Conservation (phyloP, 768 basidiomycete species). For the Clitopilus passeckerianus region DNA sequence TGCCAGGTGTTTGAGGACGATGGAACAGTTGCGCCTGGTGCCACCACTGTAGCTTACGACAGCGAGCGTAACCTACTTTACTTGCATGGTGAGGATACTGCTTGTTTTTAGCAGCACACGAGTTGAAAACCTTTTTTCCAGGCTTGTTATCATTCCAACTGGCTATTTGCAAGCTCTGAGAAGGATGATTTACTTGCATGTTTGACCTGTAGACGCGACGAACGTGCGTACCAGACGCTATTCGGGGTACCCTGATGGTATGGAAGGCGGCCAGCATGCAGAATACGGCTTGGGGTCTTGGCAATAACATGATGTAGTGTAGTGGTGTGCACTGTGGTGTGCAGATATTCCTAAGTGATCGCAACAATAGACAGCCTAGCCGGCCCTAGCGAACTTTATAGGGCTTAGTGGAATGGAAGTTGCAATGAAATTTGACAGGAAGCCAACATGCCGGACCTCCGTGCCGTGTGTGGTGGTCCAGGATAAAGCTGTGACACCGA, state of each 20-base stretch:
- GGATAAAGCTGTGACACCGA: neutral
- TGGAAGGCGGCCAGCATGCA: too few relatives aligned
- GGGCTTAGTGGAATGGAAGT: too few relatives aligned
- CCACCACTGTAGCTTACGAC: slow-evolving; percentile 56
- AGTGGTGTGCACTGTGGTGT: too few relatives aligned
- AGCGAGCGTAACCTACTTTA: slow-evolving; percentile 43
- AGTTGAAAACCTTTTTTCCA: neutral
- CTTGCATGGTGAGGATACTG: slow-evolving; percentile 44
- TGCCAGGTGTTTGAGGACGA: slow-evolving; percentile 64
- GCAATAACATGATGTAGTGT: too few relatives aligned
- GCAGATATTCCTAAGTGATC: too few relatives aligned
- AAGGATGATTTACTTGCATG: neutral
- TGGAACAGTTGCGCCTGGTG: slow-evolving; percentile 49
- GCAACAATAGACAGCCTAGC: too few relatives aligned
- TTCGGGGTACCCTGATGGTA: too few relatives aligned
- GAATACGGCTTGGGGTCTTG: too few relatives aligned
- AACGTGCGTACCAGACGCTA: neutral
- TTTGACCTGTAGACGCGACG: neutral
- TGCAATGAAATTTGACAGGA: too few relatives aligned
- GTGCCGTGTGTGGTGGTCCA: neutral
- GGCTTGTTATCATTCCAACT: neutral
- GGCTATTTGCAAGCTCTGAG: neutral
- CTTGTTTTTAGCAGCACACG: neutral
- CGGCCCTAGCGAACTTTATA: too few relatives aligned
- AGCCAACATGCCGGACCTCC: too few relatives aligned